Base-by-base conservation (phyloP, 129 eudicot genomes). In the Pulicaria dysenterica region DNA sequence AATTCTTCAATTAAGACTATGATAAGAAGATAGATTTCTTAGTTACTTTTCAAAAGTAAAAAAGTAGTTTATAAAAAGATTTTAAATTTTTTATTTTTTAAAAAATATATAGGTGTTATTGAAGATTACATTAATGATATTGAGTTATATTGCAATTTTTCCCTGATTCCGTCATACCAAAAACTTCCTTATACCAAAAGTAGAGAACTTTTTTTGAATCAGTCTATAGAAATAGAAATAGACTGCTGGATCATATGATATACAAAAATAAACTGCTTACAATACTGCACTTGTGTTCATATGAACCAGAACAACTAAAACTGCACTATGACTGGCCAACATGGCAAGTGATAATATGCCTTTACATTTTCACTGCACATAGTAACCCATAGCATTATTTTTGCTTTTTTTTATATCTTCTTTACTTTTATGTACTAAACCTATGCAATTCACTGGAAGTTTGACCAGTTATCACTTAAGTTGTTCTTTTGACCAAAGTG, bases 401-500 rank as follows among this genome's bases (percentile, higher is more conserved):
- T 48, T 41, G 31, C 48, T 67, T 57, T 43, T 8, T 74, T 19
- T 13, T 74, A 43, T 3, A 68, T 61, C 49, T 43, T 70, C 64
- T 63, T 53, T 70, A 62, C 51, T 17, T 51, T 3, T 78, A 63
- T 78, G 38, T 78, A 78, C 73, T 53, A 70, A 67, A 58, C 51
- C 69, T 67, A 76, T 57, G 61, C 44, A 56, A 49, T 67, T 47
- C 42, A 75, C 49, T 58, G 56, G 37, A 57, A 36, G 49, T 55
- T 55, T 54, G 37, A 44, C 5, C 42, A 56, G 12, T 44, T 43
- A 44, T 65, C 40, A 46, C 15, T 69, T 70, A 70, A 41, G 43
- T 58, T 60, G 70, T 66, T 76, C 96, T 83, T 74, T 70, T 82
- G 31, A 83, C 98, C 77, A 92, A 57, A 55, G 88, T 67, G 58